Conservation (phyloP, 345 rosid genomes). For the Balakata baccata region DNA sequence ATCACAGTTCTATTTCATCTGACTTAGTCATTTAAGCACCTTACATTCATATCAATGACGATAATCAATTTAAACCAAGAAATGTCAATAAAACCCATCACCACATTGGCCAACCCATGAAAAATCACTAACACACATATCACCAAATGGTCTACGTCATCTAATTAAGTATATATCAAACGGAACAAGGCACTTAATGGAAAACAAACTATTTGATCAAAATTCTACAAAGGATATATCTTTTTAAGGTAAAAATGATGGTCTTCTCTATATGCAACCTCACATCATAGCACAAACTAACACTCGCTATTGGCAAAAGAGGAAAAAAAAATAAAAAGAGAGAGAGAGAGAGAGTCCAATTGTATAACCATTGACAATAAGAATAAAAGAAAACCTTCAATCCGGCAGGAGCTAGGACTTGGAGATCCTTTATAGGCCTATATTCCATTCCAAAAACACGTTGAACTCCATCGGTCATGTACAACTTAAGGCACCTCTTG, state of each 20-base stretch:
- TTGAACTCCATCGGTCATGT: slow-evolving; percentile 90
- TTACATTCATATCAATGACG: slow-evolving; percentile 2
- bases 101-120: neutral
- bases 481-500: slow-evolving; percentile 87
- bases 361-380: slow-evolving; percentile 2
- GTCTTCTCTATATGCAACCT: neutral
- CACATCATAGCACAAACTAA: neutral
- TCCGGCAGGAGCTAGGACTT: slow-evolving; percentile 73
- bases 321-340: neutral
- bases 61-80: neutral
- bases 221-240: neutral
- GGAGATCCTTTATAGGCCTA: slow-evolving; percentile 80
- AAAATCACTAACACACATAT: neutral
- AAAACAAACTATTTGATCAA: neutral
- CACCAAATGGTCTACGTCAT: neutral
- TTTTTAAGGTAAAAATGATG: neutral
- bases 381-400: slow-evolving; percentile 55
- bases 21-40: slow-evolving; percentile 12
- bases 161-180: neutral
- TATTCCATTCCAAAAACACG: slow-evolving; percentile 91
- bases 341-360: neutral
- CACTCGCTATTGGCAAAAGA: neutral
- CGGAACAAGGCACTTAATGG: neutral
- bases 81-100: neutral
- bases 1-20: slow-evolving; percentile 6